Percentiles rank a stretch among this genome's conserved stretches.
These are phyloP conservation scores for Fimicolochytrium jonesii DNA, from an alignment of 192 early-diverging fungal species.

Conservation along the genomic window DNA sequence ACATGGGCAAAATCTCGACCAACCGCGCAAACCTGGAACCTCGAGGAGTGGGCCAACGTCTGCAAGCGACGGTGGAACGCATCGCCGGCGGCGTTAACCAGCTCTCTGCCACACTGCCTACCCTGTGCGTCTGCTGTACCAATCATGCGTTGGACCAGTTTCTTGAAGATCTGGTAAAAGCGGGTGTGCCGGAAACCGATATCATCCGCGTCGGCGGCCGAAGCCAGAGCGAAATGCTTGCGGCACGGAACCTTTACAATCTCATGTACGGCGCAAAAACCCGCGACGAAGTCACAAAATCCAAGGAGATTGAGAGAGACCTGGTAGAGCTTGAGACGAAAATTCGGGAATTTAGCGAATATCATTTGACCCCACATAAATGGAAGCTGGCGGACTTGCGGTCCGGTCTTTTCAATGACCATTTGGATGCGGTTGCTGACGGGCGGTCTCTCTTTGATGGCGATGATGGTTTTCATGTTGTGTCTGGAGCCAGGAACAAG, in stretches of 20 bases:
- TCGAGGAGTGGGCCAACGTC: conserved; percentile 33
- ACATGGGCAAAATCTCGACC: conserved; percentile 11
- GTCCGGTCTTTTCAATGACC: conserved; percentile 6
- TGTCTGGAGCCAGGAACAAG: conserved; percentile 16
- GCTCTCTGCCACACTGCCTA: conserved; percentile 25
- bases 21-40: conserved; percentile 51
- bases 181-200: conserved; percentile 11
- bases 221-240: conserved; percentile 16
- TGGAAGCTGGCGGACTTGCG: conserved; percentile 1
- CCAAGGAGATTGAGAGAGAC: conserved; percentile 5
- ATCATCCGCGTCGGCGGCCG: conserved; percentile 49
- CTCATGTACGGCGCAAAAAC: neutral
- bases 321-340: neutral
- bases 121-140: conserved; percentile 53
- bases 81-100: conserved; percentile 22
- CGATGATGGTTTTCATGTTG: conserved; percentile 11
- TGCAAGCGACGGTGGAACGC: conserved; percentile 29
- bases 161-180: conserved; percentile 47
- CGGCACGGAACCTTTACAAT: neutral
- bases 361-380: neutral
- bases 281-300: neutral
- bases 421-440: conserved; percentile 6
- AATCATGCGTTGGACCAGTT: conserved; percentile 65
- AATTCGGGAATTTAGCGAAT: neutral
- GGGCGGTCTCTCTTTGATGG: neutral